A percentile compares a stretch with the other conserved stretches of the same genome.
phyloP scores from a whole-genome alignment of 2,329 filamentous ascomycete genomes.

The Fusarium tricinctum region DNA sequence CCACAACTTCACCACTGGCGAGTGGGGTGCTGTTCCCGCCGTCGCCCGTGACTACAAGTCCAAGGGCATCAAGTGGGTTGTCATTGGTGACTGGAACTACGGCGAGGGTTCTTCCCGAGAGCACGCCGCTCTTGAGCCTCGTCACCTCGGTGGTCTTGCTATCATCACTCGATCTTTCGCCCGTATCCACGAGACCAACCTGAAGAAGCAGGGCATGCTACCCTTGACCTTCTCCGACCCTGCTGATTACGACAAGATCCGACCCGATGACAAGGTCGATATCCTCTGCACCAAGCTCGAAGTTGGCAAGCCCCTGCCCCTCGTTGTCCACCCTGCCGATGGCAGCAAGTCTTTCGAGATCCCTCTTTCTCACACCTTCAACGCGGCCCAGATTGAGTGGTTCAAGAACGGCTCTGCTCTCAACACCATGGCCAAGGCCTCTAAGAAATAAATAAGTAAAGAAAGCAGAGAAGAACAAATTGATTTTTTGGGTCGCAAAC shows the following conservation, averaged over 20 bases:
- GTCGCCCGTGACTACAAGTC: conserved; percentile 99
- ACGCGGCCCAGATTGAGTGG: conserved; percentile 98
- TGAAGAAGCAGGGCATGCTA: conserved; percentile 99
- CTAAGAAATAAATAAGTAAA: conserved; percentile 52
- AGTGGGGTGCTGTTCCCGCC: conserved; percentile 89
- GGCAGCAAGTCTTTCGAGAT: conserved; percentile 81
- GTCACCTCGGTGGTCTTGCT: conserved; percentile 95
- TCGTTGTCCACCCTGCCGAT: conserved; percentile 92
- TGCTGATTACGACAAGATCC: conserved; percentile 97
- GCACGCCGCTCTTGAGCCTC: conserved; percentile 96
- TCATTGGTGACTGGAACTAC: conserved; percentile 99
- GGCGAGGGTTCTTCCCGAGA: conserved; percentile 98
- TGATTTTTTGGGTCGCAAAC: conserved; percentile 44
- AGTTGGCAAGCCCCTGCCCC: conserved; percentile 92
- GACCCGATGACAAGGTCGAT: conserved; percentile 91
- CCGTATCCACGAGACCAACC: conserved; percentile 99
- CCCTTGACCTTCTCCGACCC: conserved; percentile 95
- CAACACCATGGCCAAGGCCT: conserved; percentile 95
- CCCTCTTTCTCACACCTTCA: conserved; percentile 94
- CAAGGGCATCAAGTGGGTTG: conserved; percentile 96
- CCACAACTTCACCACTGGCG: conserved; percentile 87
- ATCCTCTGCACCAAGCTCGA: conserved; percentile 89
- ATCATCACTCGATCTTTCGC: conserved; percentile 97
- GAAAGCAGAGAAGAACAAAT: conserved; percentile 36
- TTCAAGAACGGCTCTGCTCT: conserved; percentile 98